Evolutionary conservation across 2,329 filamentous ascomycete genomes (phyloP).

Genomic region (Alternaria hordeiaustralica): DNA sequence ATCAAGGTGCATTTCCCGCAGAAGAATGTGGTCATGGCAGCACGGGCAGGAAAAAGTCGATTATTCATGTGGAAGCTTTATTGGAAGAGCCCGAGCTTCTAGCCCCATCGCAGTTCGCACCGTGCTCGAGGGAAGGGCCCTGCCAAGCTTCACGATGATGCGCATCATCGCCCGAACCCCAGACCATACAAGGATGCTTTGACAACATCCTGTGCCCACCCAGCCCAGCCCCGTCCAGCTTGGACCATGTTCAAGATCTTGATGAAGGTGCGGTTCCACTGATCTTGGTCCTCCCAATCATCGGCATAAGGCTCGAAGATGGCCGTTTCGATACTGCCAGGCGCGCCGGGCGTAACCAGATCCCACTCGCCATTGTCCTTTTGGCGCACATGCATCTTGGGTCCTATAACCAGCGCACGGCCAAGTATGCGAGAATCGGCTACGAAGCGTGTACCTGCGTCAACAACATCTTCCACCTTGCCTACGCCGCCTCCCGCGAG

Average conservation of each 20-base stretch:
- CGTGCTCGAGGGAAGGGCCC: not conserved
- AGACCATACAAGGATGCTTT: conserved; percentile 35
- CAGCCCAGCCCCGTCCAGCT: conserved; percentile 61
- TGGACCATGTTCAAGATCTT: conserved; percentile 61
- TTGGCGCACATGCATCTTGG: conserved; percentile 58
- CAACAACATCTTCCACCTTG: conserved; percentile 65
- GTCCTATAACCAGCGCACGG: conserved; percentile 64
- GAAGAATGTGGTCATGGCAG: not conserved
- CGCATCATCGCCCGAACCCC: conserved; percentile 21
- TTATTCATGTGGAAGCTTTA: not conserved
- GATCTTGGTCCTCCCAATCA: conserved; percentile 64
- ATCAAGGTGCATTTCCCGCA: not conserved
- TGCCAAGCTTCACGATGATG: not conserved
- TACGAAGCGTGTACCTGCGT: conserved; percentile 67
- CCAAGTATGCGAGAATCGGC: conserved; percentile 65
- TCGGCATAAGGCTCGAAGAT: conserved; percentile 68
- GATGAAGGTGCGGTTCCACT: conserved; percentile 62
- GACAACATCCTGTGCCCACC: conserved; percentile 53
- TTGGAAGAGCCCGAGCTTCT: not conserved
- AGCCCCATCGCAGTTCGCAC: not conserved
- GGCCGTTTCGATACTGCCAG: conserved; percentile 50
- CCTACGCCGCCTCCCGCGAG: conserved; percentile 65
- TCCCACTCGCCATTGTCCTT: conserved; percentile 47
- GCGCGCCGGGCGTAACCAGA: conserved; percentile 29
- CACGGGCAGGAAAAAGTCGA: not conserved